Evolutionary conservation across 345 rosid species (phyloP).

Genomic region (Melaleuca quinquenervia): DNA sequence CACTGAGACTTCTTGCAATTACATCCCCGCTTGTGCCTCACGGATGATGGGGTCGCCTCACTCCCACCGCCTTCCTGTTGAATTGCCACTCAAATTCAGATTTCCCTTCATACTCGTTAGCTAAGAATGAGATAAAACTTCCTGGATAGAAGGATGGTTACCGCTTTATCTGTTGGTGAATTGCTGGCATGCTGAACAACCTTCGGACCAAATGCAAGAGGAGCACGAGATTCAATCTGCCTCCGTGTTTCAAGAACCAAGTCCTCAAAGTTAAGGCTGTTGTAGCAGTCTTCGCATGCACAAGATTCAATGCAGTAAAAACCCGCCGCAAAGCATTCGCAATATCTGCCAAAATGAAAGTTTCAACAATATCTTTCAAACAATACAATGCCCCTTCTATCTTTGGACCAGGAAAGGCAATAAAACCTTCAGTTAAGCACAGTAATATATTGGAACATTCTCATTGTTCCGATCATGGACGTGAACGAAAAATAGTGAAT

Average conservation of each 20-base stretch:
- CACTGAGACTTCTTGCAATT: conserved; percentile 72
- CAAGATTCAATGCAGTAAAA: conserved; percentile 67
- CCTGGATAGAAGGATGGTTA: not conserved
- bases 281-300: conserved; percentile 58
- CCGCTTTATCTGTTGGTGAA: not conserved
- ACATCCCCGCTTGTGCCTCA: conserved; percentile 79
- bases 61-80: conserved; percentile 1
- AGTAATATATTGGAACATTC: not conserved
- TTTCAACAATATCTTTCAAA: not conserved
- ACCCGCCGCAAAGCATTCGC: conserved; percentile 87
- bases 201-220: conserved; percentile 85
- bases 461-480: not conserved
- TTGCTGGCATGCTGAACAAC: conserved; percentile 12
- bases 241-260: conserved; percentile 39
- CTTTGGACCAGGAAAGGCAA: not conserved
- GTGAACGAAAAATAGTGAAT: not conserved
- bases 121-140: not conserved
- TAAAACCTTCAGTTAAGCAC: not conserved
- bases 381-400: not conserved
- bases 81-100: not conserved
- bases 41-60: conserved; percentile 57
- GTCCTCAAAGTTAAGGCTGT: conserved; percentile 44
- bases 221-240: conserved; percentile 54
- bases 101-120: not conserved
- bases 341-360: conserved; percentile 33